Base-by-base conservation (phyloP, 2,329 filamentous ascomycete species). In the Scedosporium apiospermum region DNA sequence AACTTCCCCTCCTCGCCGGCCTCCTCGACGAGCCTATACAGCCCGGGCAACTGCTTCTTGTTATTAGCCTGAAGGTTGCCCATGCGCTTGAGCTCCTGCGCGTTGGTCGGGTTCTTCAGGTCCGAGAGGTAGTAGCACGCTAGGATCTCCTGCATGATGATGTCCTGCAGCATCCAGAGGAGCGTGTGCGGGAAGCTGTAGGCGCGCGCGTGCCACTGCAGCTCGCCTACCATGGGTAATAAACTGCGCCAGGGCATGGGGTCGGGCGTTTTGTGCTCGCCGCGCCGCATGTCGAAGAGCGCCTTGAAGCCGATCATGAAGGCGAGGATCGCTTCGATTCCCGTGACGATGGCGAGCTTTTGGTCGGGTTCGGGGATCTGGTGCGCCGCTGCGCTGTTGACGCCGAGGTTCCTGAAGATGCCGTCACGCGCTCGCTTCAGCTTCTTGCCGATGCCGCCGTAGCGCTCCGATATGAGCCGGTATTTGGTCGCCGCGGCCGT, bases 371-470 rank as follows among this genome's bases (percentile, higher is more conserved):
- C 70, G 42, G 70, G 67, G 6, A 67, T 64, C 18, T 68, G 69
- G 5, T 66, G 62, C n/a, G 70, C 69, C 9, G 68, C 68, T 53
- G 65, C 64, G 53, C 64, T 67, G 5, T 66, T 59, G 9, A 65
- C 63, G 63, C 67, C 6, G 63, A 62, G 70, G 5, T 72, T 66
- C 42, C 63, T 67, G 42, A 63, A 67, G 64, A 82, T 75, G 16
- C 72, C 76, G 65, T 86, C 83, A 27, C 81, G 80, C 12, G 77
- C 73, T 64, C 84, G 82, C 73, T 86, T 86, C 18, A 85, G 73
- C 61, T 76, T 78, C 38, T 75, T 78, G 2, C 80, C 83, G 6
- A 83, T 67, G 10, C n/a, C 2, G 65, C 69, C 30, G 70, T 71
- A 66, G 78, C 78, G 38, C 68, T 57, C 67, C 6, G 69, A 68